These are phyloP conservation scores for Sporothrix dimorphospora DNA, from an alignment of 2,329 filamentous ascomycete species.

Conservation along the genomic window DNA sequence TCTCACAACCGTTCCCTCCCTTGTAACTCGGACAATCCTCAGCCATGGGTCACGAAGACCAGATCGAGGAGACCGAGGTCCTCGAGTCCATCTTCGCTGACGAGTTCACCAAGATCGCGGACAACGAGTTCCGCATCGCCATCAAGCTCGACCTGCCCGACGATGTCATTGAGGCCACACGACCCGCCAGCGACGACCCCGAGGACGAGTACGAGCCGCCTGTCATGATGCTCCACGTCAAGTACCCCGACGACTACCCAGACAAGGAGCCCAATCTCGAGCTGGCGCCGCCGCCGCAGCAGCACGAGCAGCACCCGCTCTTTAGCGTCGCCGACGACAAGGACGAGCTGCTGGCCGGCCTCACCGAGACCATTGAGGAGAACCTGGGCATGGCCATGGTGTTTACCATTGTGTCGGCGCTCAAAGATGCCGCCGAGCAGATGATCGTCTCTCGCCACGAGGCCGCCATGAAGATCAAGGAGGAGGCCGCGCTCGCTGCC, in stretches of 20 bases:
- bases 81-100: slow-evolving; percentile 98
- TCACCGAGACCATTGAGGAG: slow-evolving; percentile 80
- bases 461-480: slow-evolving; percentile 60
- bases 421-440: slow-evolving; percentile 90
- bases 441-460: slow-evolving; percentile 75
- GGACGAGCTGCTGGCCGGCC: slow-evolving; percentile 67
- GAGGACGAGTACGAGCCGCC: slow-evolving; percentile 64
- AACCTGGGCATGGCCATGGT: slow-evolving; percentile 98
- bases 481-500: slow-evolving; percentile 58
- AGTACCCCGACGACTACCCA: slow-evolving; percentile 88
- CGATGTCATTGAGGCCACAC: slow-evolving; percentile 42
- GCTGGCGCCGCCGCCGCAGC: slow-evolving; percentile 68
- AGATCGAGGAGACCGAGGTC: slow-evolving; percentile 93
- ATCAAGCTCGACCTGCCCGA: slow-evolving; percentile 79
- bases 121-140: slow-evolving; percentile 83
- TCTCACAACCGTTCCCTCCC: neutral
- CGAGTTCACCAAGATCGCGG: slow-evolving; percentile 95
- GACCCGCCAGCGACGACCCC: neutral
- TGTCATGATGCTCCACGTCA: slow-evolving; percentile 78
- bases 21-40: neutral
- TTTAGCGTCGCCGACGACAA: slow-evolving; percentile 84
- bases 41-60: slow-evolving; percentile 77
- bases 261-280: slow-evolving; percentile 84
- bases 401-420: slow-evolving; percentile 81
- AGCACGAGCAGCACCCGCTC: slow-evolving; percentile 62